Conservation (phyloP, 805 yeast genomes). For the Starmerella geochares region DNA sequence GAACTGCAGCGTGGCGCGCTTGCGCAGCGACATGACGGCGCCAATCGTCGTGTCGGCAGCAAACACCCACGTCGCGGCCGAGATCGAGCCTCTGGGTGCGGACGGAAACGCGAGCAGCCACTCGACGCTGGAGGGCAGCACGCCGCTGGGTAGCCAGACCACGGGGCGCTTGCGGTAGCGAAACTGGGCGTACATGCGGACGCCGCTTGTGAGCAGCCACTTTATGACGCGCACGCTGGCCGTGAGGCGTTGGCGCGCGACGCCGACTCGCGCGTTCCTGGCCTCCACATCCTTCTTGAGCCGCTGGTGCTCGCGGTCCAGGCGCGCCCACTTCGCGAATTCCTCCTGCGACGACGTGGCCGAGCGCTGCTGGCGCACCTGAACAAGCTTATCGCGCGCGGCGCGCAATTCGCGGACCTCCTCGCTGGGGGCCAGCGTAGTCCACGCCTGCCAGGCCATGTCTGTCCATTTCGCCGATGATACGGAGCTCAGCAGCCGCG, state of each 20-base stretch:
- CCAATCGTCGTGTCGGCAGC: conserved; percentile 11
- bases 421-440: conserved; percentile 33
- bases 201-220: conserved; percentile 36
- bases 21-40: conserved; percentile 1
- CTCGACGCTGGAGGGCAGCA: conserved; percentile 47
- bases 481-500: conserved; percentile 22
- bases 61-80: conserved; percentile 33
- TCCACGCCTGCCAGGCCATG: conserved; percentile 35
- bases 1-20: not conserved
- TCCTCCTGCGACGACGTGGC: conserved; percentile 78
- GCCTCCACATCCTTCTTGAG: conserved; percentile 44
- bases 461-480: conserved; percentile 29
- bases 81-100: conserved; percentile 51
- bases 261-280: conserved; percentile 33
- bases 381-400: conserved; percentile 38
- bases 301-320: conserved; percentile 61
- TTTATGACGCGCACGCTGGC: conserved; percentile 32
- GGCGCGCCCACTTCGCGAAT: conserved; percentile 91
- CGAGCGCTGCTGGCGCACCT: conserved; percentile 44
- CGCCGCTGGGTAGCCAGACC: conserved; percentile 48
- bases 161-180: conserved; percentile 47
- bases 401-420: conserved; percentile 29
- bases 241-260: conserved; percentile 33
- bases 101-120: conserved; percentile 56
- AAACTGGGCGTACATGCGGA: conserved; percentile 39